Conservation (phyloP, 345 rosid species). For the Sapria himalayana region DNA sequence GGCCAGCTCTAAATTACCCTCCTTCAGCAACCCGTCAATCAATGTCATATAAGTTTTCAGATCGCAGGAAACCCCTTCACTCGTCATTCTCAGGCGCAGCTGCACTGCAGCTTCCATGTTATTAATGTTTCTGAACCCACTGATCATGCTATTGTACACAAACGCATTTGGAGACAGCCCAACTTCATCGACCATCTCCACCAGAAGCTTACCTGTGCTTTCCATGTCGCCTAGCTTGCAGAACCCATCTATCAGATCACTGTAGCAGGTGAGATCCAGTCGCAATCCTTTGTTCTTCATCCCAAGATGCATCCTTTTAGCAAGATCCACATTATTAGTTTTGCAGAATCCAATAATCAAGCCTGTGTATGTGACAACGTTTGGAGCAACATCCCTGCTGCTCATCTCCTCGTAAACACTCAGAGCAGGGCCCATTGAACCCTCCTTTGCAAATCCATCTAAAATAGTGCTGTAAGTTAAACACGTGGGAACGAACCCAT, state of each 20-base stretch:
- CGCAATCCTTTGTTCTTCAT: slow-evolving; percentile 34
- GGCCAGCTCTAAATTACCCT: slow-evolving; percentile 33
- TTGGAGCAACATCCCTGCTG: slow-evolving; percentile 31
- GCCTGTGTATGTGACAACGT: slow-evolving; percentile 41
- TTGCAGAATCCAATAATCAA: slow-evolving; percentile 48
- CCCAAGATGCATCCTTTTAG: slow-evolving; percentile 26
- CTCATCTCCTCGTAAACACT: slow-evolving; percentile 31
- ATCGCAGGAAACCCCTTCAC: slow-evolving; percentile 33
- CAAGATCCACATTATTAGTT: slow-evolving; percentile 23
- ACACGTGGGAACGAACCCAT: slow-evolving; percentile 27
- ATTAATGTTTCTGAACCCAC: slow-evolving; percentile 33
- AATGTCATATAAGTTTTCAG: slow-evolving; percentile 42
- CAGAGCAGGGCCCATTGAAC: slow-evolving; percentile 28
- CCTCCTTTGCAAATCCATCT: slow-evolving; percentile 48
- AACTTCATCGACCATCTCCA: slow-evolving; percentile 37
- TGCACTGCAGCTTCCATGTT: slow-evolving; percentile 52
- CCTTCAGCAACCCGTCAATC: slow-evolving; percentile 46
- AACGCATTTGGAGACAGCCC: slow-evolving; percentile 36
- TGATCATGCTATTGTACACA: slow-evolving; percentile 43
- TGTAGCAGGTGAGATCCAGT: slow-evolving; percentile 29
- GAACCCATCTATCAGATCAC: slow-evolving; percentile 43
- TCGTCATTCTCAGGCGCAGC: slow-evolving; percentile 37
- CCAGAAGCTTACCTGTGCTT: slow-evolving; percentile 23
- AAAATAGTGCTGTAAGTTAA: slow-evolving; percentile 41
- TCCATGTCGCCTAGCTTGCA: slow-evolving; percentile 39